Conservation (phyloP, 2,329 filamentous ascomycete genomes). For the Ascochyta lentis region DNA sequence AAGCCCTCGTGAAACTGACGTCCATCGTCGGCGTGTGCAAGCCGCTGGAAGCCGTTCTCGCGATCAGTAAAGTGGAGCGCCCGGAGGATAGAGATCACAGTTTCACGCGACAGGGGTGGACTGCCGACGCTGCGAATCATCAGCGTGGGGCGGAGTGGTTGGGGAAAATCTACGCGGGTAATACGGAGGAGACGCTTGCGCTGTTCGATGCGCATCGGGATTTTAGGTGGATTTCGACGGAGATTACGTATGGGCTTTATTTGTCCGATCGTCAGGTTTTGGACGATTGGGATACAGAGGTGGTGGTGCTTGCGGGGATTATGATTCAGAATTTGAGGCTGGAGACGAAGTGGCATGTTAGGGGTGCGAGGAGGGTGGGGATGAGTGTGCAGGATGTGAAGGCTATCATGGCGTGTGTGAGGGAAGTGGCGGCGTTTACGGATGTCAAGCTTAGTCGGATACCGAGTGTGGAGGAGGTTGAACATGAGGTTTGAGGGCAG, state of each 20-base stretch:
- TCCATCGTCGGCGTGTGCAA: constrained; percentile 67
- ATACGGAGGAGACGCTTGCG: constrained; percentile 52
- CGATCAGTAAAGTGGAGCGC: constrained; percentile 47
- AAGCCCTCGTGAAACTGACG: constrained; percentile 65
- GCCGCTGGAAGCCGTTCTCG: constrained; percentile 65
- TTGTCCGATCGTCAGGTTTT: constrained; percentile 63
- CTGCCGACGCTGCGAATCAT: constrained; percentile 62
- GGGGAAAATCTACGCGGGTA: constrained; percentile 61
- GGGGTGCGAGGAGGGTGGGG: constrained; percentile 58
- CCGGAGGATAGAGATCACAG: constrained; percentile 3
- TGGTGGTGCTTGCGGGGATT: constrained; percentile 61
- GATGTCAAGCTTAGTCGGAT: constrained; percentile 33
- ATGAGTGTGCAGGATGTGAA: constrained; percentile 55
- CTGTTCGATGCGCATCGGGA: constrained; percentile 51
- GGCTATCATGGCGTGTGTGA: constrained; percentile 49
- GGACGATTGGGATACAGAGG: constrained; percentile 61
- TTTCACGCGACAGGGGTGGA: constrained; percentile 55
- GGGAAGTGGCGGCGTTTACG: constrained; percentile 36
- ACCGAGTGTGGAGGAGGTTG: constrained; percentile 40
- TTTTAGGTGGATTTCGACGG: constrained; percentile 47
- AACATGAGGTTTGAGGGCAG: constrained; percentile 37
- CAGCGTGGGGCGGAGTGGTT: constrained; percentile 63
- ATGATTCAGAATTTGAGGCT: constrained; percentile 64
- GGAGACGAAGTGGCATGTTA: constrained; percentile 64
- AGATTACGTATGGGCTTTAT: constrained; percentile 66